Evolutionary conservation across 148 eudicot genomes (phyloP).

Genomic region (Camellia lanceoleosa): DNA sequence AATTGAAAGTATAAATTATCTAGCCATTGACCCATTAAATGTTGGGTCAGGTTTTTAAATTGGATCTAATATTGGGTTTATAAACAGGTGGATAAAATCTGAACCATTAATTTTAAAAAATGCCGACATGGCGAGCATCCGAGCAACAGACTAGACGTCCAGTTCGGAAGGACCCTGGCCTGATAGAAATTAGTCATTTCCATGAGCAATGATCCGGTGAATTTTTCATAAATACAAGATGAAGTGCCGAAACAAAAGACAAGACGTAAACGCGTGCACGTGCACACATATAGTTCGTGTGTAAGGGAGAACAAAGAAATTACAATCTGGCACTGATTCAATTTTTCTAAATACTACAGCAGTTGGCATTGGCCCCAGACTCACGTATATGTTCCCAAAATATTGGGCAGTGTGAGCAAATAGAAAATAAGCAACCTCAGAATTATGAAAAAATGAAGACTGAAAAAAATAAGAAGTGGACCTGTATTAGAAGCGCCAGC

Average conservation of each 20-base stretch:
- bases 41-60: too few relatives aligned
- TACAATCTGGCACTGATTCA: background rate
- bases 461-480: background rate
- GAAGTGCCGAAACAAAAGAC: background rate
- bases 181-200: too few relatives aligned
- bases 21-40: too few relatives aligned
- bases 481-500: slow-evolving; percentile 35
- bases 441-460: background rate
- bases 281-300: background rate
- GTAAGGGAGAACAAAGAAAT: background rate
- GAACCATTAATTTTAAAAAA: too few relatives aligned
- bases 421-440: background rate
- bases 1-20: too few relatives aligned
- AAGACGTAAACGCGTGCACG: background rate
- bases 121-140: too few relatives aligned
- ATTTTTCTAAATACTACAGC: background rate
- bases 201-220: too few relatives aligned
- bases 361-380: background rate
- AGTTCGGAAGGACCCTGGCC: too few relatives aligned
- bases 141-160: too few relatives aligned
- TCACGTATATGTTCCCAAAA: background rate
- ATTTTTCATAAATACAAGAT: background rate
- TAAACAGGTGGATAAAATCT: too few relatives aligned
- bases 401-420: background rate
- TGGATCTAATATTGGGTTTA: too few relatives aligned